Conservation (phyloP, 2,329 filamentous ascomycete genomes). For the Epichloe glyceriae region DNA sequence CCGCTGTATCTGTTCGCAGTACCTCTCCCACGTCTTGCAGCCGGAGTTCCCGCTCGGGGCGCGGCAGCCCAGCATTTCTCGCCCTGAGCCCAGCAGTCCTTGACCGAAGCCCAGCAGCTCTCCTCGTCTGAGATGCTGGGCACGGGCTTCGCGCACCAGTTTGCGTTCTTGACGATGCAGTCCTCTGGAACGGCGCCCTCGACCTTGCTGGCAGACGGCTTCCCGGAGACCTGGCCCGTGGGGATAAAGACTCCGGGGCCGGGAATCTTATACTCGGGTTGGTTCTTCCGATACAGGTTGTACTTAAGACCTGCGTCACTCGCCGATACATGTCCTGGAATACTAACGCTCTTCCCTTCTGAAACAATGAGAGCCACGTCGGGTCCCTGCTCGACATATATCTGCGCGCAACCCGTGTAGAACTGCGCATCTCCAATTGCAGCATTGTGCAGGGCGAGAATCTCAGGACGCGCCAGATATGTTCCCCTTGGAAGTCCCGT, state of each 20-base stretch:
- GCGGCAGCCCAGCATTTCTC: conserved; percentile 45
- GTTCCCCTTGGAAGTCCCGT: conserved; percentile 47
- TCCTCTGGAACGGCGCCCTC: conserved; percentile 38
- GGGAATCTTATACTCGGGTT: conserved; percentile 39
- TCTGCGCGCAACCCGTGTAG: conserved; percentile 59
- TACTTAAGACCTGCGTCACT: conserved; percentile 44
- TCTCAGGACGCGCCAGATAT: conserved; percentile 60
- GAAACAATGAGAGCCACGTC: conserved; percentile 27
- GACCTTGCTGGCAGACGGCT: conserved; percentile 9
- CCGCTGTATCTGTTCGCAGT: conserved; percentile 39
- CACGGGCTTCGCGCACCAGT: conserved; percentile 58
- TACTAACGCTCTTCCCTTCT: conserved; percentile 31
- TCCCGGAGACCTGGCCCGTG: conserved; percentile 7
- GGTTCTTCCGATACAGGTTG: conserved; percentile 45
- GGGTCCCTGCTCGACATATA: conserved; percentile 42
- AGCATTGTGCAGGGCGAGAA: conserved; percentile 55
- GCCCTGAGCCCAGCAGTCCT: conserved; percentile 45
- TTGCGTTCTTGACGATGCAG: conserved; percentile 53
- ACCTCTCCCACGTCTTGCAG: conserved; percentile 49
- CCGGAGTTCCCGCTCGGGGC: conserved; percentile 45
- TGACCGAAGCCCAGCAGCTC: conserved; percentile 46
- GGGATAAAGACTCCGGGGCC: conserved; percentile 40
- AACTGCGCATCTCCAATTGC: conserved; percentile 52
- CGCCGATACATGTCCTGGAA: conserved; percentile 51
- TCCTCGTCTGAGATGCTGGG: conserved; percentile 38